Evolutionary conservation across 257 asterid species (phyloP).

Genomic region (Fraxinus cuspidata): DNA sequence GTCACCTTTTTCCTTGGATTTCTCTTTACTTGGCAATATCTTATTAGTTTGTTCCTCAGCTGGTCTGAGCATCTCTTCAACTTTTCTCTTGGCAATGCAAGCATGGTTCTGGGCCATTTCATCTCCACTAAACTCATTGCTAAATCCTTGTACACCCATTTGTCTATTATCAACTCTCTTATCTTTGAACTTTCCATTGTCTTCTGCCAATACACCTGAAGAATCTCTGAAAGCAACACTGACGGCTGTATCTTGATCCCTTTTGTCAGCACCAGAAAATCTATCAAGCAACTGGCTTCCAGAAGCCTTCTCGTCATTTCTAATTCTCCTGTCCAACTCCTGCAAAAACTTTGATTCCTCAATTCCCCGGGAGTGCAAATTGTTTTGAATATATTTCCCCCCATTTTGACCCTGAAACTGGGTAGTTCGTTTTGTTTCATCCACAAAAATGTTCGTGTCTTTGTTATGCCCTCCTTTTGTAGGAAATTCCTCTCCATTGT

Average conservation of each 20-base stretch:
- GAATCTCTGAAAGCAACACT: constrained; percentile 34
- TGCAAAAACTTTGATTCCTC: constrained; percentile 56
- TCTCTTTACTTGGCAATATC: constrained; percentile 27
- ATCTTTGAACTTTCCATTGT: constrained; percentile 39
- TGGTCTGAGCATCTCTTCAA: constrained; percentile 22
- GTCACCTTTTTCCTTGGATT: constrained; percentile 29
- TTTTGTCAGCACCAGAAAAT: constrained; percentile 34
- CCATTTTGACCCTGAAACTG: constrained; percentile 52
- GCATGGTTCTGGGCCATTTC: constrained; percentile 24
- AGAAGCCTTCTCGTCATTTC: constrained; percentile 40
- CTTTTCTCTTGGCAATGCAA: constrained; percentile 20
- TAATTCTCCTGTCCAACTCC: constrained; percentile 65
- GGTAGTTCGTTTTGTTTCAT: constrained; percentile 35
- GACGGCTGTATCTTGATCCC: constrained; percentile 33
- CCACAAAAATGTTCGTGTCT: constrained; percentile 26
- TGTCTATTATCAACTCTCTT: constrained; percentile 42
- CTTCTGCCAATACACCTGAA: constrained; percentile 38
- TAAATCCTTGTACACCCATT: constrained; percentile 35
- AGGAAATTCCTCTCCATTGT: constrained; percentile 37
- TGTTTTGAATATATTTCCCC: constrained; percentile 35
- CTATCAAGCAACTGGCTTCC: constrained; percentile 47
- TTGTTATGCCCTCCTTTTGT: constrained; percentile 35
- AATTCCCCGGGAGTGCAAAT: constrained; percentile 27
- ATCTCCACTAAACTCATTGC: constrained; percentile 33
- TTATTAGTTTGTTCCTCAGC: constrained; percentile 26